Conservation (phyloP, 306 rosid genomes). For the Potentilla sterilis region DNA sequence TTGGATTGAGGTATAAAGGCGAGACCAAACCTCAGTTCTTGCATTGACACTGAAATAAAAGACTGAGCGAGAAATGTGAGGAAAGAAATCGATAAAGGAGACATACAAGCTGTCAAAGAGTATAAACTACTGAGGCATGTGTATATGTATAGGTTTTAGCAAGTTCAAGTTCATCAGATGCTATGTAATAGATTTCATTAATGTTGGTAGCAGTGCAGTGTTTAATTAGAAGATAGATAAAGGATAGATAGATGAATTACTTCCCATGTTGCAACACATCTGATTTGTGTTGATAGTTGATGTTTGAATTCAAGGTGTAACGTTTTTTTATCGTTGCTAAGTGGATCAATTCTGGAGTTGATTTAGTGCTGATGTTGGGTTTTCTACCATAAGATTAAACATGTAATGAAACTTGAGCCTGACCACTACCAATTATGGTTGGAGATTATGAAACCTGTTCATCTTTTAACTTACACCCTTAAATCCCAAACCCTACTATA, state of each 20-base stretch:
- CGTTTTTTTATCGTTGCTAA: neutral
- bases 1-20: slow-evolving; percentile 1
- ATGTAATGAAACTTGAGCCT: too few species aligned
- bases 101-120: neutral
- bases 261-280: neutral
- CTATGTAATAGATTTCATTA: neutral
- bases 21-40: neutral
- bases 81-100: slow-evolving; percentile 2
- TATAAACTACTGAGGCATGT: neutral
- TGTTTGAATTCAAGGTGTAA: neutral
- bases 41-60: neutral
- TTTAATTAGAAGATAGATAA: neutral
- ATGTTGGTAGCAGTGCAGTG: neutral
- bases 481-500: too few species aligned
- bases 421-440: too few species aligned
- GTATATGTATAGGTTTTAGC: neutral
- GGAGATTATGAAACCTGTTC: too few species aligned
- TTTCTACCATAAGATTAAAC: too few species aligned
- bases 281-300: neutral
- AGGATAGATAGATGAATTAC: neutral
- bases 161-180: neutral
- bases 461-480: too few species aligned
- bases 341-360: too few species aligned
- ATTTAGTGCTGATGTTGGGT: too few species aligned
- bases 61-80: neutral